Evolutionary conservation across 108 stramenopile species (phyloP), one percentile per base, ranked within the genome.

Genomic region (Fistulifera pelliculosa): DNA sequence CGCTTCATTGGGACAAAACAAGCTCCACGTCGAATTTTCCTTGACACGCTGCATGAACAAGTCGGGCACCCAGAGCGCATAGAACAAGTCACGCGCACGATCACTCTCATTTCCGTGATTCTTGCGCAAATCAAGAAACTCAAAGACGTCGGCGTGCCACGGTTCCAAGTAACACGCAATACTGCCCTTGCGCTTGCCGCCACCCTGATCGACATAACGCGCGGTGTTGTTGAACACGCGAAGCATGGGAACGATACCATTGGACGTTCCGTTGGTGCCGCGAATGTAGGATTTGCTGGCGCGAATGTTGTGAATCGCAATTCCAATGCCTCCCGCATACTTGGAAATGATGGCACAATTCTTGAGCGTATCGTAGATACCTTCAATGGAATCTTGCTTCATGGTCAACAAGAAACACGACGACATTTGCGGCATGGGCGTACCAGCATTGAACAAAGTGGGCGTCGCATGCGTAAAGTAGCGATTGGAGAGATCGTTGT

Each of bases 391-490:
- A 70, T 99, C 97, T 13, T 79, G 95, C 83, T 96, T 97, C 89
- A 93, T 95, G 49, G 80, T 71, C 40, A 97, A 65, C 24, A 99
- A 73, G 69, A 98, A 98, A 74, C 99, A 99, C 21, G 85, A 86
- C 41, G 90, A 93, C 96, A 99, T 90, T 80, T 99, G 99, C 10
- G 99, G 91, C 49, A 80, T 87, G 56, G 76, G 81, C 24, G 97
- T 95, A 7, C 97, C 99, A 18, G 96, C 96, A 70, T 99, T 96
- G 75, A 96, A 99, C 19, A 99, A 75, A 2, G 99, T 99, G 14
- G 99, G 99, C 18, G 96, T 96, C 41, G 99, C 99, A 73, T 99
- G 99, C 52, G 96, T 99, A 70, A 99, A 99, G 85, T 72, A 98
- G 53, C 87, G 59, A 44, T 87, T 66, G 15, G 91, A 92, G 53